Evolutionary conservation across 768 basidiomycete species (phyloP).

Genomic region (Pleurotus pulmonarius): DNA sequence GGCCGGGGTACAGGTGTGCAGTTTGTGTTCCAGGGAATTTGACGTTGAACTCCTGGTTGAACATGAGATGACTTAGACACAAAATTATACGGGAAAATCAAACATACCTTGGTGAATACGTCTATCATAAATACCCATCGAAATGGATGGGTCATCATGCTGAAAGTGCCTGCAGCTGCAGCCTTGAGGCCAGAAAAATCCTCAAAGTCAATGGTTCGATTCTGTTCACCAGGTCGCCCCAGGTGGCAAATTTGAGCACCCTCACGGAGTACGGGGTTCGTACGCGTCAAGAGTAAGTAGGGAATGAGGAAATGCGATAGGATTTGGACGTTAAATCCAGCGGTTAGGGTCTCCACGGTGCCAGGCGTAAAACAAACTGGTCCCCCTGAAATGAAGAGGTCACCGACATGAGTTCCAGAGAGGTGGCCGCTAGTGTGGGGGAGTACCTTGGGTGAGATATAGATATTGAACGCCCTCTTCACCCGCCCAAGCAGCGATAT

Average conservation of each 20-base stretch:
- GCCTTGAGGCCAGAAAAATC: neutral
- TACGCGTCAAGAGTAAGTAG: neutral
- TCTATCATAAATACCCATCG: neutral
- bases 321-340: constrained; percentile 2
- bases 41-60: neutral
- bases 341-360: neutral
- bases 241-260: constrained; percentile 4
- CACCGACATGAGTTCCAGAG: neutral
- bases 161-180: neutral
- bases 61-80: neutral
- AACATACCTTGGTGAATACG: neutral
- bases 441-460: neutral
- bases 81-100: neutral
- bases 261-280: neutral
- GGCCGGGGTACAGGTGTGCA: constrained; percentile 1
- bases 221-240: neutral
- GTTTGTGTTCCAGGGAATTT: constrained; percentile 1
- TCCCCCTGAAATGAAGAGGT: neutral
- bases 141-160: neutral
- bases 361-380: neutral
- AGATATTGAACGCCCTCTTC: constrained; percentile 3
- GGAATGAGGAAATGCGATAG: constrained; percentile 2
- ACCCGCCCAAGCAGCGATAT: constrained; percentile 4
- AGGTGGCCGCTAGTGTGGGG: neutral
- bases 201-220: neutral